A percentile compares a stretch with the other conserved stretches of the same genome.
Evolutionary conservation across 2,329 filamentous ascomycete genomes (phyloP).

Genomic region (Colletotrichum sp.): DNA sequence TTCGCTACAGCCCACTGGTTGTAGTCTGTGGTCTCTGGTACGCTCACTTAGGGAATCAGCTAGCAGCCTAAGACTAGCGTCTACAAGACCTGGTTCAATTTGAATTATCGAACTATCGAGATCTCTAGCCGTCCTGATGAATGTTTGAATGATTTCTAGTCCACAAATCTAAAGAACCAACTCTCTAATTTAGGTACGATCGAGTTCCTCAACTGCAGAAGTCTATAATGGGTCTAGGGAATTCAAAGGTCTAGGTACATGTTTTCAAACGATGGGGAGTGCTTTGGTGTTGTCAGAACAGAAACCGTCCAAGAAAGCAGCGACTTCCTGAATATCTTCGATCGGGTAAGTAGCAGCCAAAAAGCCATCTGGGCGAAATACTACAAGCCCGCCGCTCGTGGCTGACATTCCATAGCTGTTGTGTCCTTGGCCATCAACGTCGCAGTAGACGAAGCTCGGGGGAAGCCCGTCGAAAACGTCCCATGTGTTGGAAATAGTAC

Average conservation of each 20-base stretch:
- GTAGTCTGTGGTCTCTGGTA: not conserved
- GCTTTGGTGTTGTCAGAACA: not conserved
- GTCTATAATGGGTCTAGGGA: not conserved
- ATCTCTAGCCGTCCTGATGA: not conserved
- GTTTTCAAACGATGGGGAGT: not conserved
- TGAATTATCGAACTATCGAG: fast-evolving
- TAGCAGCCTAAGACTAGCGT: fast-evolving
- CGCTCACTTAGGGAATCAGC: not conserved
- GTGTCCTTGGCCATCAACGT: not conserved
- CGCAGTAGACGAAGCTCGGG: not conserved
- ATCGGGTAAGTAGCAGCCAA: not conserved
- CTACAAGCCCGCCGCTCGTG: not conserved
- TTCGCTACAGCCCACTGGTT: not conserved
- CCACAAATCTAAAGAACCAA: fast-evolving
- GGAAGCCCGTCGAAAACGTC: not conserved
- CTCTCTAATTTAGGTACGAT: fast-evolving
- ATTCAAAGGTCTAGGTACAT: not conserved
- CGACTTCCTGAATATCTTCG: not conserved
- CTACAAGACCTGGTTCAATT: not conserved
- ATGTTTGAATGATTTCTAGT: fast-evolving
- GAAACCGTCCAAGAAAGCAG: not conserved
- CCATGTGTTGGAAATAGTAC: not conserved
- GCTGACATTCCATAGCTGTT: not conserved
- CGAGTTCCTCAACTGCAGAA: not conserved
- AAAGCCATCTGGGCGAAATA: not conserved